phyloP scores from a whole-genome alignment of 2,329 filamentous ascomycete genomes.

The Scedosporium minutisporum region DNA sequence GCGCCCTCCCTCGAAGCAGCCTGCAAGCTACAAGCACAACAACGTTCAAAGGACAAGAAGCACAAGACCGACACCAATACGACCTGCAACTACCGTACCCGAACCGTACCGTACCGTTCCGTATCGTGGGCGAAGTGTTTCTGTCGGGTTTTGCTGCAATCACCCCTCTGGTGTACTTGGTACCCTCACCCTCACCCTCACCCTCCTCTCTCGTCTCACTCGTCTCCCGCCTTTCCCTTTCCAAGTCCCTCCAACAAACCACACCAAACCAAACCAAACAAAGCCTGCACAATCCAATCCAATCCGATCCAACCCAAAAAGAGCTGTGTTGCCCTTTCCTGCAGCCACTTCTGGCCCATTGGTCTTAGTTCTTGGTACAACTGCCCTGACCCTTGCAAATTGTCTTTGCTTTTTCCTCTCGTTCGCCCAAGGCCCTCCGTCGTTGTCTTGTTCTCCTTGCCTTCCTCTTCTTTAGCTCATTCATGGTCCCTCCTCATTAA shows the following conservation, averaged over 20 bases:
- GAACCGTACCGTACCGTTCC: neutral
- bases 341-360: neutral
- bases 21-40: no score
- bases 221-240: neutral
- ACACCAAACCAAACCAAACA: neutral
- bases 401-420: slow-evolving; percentile 1
- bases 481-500: neutral
- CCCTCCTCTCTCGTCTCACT: neutral
- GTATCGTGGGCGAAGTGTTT: neutral
- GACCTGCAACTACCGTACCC: no score
- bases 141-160: neutral
- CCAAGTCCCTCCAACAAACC: neutral
- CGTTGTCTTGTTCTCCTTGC: neutral
- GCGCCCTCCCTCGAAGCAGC: no score
- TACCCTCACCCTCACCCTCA: neutral
- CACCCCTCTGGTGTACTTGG: neutral
- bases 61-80: no score
- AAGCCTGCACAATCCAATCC: neutral
- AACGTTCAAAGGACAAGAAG: no score
- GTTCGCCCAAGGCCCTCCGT: neutral
- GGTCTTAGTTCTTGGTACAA: neutral
- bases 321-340: neutral
- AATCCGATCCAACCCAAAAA: neutral
- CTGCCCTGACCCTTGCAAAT: neutral
- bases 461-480: neutral